Evolutionary conservation across 345 rosid genomes (phyloP).

Genomic region (Cardamine resedifolia): DNA sequence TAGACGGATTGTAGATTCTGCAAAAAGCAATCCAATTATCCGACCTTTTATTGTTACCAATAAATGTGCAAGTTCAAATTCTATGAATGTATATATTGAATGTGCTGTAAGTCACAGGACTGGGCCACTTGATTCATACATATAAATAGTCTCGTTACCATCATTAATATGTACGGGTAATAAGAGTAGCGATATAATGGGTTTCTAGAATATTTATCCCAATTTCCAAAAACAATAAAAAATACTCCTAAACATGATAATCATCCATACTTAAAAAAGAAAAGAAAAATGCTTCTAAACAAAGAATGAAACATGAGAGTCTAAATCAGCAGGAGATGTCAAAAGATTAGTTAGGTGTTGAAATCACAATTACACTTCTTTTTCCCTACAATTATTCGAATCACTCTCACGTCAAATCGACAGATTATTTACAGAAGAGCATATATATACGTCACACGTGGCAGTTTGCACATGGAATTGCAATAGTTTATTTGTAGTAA

Average conservation of each 20-base stretch:
- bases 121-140: conserved; percentile 5
- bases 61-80: conserved; percentile 20
- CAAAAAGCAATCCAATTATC: not conserved
- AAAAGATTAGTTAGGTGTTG: conserved; percentile 33
- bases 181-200: not conserved
- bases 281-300: conserved; percentile 13
- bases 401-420: conserved; percentile 14
- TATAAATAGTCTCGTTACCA: not conserved
- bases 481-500: not conserved
- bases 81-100: conserved; percentile 11
- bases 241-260: not conserved
- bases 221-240: too few relatives aligned
- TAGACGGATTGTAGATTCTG: not conserved
- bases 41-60: not conserved
- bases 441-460: not conserved
- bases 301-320: conserved; percentile 9
- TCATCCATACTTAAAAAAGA: not conserved
- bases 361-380: conserved; percentile 23
- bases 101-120: conserved; percentile 8
- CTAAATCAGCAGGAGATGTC: not conserved
- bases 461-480: conserved; percentile 20
- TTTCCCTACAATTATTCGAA: conserved; percentile 5
- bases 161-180: not conserved
- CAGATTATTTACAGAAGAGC: not conserved
- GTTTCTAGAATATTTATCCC: not conserved